These are phyloP conservation scores for Sinapis alba DNA, from an alignment of 441 rosid genomes.

Conservation along the genomic window DNA sequence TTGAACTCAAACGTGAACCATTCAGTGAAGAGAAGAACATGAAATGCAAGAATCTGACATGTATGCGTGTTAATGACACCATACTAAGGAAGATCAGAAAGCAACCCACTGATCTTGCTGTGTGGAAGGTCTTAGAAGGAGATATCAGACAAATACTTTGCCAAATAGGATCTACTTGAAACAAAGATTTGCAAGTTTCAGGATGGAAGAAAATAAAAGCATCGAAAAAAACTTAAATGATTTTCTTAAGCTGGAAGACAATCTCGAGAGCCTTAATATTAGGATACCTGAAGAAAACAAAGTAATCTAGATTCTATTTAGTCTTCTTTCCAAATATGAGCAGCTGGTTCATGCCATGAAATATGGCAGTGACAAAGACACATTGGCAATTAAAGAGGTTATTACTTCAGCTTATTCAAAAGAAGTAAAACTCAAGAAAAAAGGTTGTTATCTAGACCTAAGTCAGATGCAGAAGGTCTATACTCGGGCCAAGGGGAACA, in stretches of 20 bases:
- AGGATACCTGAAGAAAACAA: not conserved
- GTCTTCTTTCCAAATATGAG: not conserved
- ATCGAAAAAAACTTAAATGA: not conserved
- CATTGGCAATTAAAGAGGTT: not conserved
- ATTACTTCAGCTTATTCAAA: not conserved
- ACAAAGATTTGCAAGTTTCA: not conserved
- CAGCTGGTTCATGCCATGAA: not conserved
- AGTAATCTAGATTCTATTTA: not conserved
- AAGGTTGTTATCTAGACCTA: not conserved
- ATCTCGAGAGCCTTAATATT: not conserved
- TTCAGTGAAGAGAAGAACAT: not conserved
- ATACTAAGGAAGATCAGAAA: not conserved
- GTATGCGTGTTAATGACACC: not conserved
- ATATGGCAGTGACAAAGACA: not conserved
- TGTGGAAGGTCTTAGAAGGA: not conserved
- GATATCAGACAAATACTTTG: not conserved
- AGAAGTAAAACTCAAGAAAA: not conserved
- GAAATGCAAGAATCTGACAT: not conserved
- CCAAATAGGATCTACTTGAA: not conserved
- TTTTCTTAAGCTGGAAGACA: not conserved
- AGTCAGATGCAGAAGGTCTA: not conserved
- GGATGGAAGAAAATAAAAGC: not conserved
- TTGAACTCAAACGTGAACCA: not conserved
- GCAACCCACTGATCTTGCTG: not conserved
- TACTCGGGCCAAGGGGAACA: not conserved